Conservation (phyloP, 2,329 filamentous ascomycete species). For the Clonostachys solani region DNA sequence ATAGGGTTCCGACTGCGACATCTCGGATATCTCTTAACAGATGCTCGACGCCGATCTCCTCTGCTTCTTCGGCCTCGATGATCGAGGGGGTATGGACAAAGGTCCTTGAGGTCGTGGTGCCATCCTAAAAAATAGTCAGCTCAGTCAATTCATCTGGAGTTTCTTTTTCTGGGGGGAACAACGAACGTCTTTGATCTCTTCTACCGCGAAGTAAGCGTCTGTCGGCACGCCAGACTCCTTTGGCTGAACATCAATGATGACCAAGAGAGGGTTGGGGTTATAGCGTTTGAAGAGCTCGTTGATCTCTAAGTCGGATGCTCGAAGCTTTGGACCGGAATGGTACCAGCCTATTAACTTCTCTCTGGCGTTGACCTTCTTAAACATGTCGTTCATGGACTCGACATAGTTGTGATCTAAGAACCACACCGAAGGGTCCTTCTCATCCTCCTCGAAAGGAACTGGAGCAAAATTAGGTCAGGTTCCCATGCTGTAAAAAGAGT, state of each 20-base stretch:
- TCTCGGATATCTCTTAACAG: constrained; percentile 96
- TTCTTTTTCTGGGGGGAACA: neutral
- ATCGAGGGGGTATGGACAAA: constrained; percentile 98
- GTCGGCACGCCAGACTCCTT: constrained; percentile 97
- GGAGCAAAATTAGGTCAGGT: constrained; percentile 8
- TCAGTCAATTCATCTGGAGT: neutral
- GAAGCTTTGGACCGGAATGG: constrained; percentile 94
- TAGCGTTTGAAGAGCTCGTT: constrained; percentile 99
- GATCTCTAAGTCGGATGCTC: constrained; percentile 96
- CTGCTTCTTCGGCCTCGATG: constrained; percentile 97
- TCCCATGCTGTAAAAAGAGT: constrained; percentile 3
- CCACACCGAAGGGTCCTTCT: constrained; percentile 98
- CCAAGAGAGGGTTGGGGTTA: constrained; percentile 90
- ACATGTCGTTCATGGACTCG: constrained; percentile 99
- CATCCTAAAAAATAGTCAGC: constrained; percentile 59
- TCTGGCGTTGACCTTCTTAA: constrained; percentile 98
- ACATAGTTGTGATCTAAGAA: constrained; percentile 99
- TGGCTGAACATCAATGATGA: constrained; percentile 97
- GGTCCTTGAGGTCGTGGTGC: constrained; percentile 92
- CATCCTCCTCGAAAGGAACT: constrained; percentile 99
- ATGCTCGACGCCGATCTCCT: constrained; percentile 98
- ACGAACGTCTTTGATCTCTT: constrained; percentile 98
- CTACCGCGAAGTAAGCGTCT: constrained; percentile 97
- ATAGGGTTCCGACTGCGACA: constrained; percentile 93
- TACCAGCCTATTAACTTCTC: constrained; percentile 99